Percentiles rank a stretch among this genome's conserved stretches.
Conservation (phyloP, 139 green algal species). For the Dunaliella sp. region DNA sequence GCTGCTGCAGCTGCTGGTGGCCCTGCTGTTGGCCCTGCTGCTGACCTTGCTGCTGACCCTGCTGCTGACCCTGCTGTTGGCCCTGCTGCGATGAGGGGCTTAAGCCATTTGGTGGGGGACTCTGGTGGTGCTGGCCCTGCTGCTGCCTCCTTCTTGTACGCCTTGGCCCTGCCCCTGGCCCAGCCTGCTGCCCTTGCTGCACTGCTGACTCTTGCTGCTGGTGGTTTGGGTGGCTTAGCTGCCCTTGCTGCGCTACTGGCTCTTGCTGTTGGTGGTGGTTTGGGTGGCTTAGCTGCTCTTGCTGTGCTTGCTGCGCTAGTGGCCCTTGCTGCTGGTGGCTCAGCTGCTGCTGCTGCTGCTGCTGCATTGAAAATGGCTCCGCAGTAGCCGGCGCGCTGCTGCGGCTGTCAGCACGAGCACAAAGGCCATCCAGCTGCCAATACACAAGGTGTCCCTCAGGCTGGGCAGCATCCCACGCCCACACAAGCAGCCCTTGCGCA, state of each 20-base stretch:
- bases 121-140: too few species aligned
- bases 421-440: background rate
- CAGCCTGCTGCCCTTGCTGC: too few species aligned
- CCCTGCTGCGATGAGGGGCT: too few species aligned
- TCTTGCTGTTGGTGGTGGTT: too few species aligned
- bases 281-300: too few species aligned
- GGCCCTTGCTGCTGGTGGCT: background rate
- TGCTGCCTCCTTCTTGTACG: too few species aligned
- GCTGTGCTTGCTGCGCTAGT: background rate
- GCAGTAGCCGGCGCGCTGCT: background rate
- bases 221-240: background rate
- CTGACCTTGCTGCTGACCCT: background rate
- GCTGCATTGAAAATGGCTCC: background rate
- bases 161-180: too few species aligned
- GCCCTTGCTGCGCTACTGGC: too few species aligned
- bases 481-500: background rate
- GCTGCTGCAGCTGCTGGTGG: slow-evolving; percentile 6
- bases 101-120: too few species aligned
- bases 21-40: background rate
- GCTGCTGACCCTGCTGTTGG: background rate
- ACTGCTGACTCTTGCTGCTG: background rate
- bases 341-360: slow-evolving; percentile 2
- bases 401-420: too few species aligned
- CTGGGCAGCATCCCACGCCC: background rate
- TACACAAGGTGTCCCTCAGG: background rate